A percentile compares a stretch with the other conserved stretches of the same genome.
phyloP scores from a whole-genome alignment of 441 rosid species.

The Pelargonium fulgidum region DNA sequence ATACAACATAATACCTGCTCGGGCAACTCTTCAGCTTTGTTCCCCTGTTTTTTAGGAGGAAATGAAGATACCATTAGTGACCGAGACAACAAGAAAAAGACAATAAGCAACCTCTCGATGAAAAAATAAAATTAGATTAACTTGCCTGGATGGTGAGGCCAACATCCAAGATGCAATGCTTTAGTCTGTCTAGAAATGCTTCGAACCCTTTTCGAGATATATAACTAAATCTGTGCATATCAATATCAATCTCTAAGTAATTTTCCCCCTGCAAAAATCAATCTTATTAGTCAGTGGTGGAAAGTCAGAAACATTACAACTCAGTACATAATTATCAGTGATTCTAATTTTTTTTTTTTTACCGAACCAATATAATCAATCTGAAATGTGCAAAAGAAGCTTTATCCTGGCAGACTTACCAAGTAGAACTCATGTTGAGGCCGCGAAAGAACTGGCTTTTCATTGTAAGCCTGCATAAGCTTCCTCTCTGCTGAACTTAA shows the following conservation, averaged over 20 bases:
- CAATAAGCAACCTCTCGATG: neutral
- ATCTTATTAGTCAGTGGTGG: too few relatives aligned
- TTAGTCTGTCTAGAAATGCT: conserved; percentile 71
- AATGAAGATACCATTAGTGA: conserved; percentile 2
- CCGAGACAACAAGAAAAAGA: neutral
- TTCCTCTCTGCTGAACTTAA: conserved; percentile 76
- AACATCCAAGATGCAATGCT: conserved; percentile 59
- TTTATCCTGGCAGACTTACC: conserved; percentile 28
- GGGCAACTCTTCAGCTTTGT: conserved; percentile 43
- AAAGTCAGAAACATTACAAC: neutral
- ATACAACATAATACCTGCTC: too few relatives aligned
- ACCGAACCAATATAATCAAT: too few relatives aligned
- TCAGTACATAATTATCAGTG: too few relatives aligned
- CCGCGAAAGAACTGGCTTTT: conserved; percentile 74
- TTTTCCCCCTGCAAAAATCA: conserved; percentile 51
- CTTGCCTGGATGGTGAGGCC: conserved; percentile 88
- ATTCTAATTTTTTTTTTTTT: too few relatives aligned
- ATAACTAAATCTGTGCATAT: conserved; percentile 86
- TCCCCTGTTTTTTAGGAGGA: conserved; percentile 50
- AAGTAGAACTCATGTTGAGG: conserved; percentile 73
- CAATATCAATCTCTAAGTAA: conserved; percentile 80
- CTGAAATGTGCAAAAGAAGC: too few relatives aligned
- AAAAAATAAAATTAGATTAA: neutral
- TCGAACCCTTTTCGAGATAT: conserved; percentile 85
- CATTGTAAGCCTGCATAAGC: conserved; percentile 44